A percentile compares a stretch with the other conserved stretches of the same genome.
Conservation (phyloP, 805 yeast genomes). For the Cyberlindnera americana region DNA sequence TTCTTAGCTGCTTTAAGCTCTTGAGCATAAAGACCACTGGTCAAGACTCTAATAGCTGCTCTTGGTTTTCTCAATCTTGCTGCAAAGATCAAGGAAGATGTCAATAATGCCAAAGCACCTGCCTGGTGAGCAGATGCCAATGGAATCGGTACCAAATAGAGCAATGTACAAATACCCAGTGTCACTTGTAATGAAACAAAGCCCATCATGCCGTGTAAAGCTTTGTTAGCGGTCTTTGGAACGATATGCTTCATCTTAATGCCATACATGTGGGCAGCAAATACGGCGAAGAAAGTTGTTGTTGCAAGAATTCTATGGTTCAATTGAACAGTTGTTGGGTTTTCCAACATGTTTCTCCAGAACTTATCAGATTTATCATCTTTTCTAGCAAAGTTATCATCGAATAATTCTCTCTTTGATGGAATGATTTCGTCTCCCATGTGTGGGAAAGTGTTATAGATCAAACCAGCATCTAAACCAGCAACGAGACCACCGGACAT, state of each 20-base stretch:
- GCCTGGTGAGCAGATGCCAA: slow-evolving; percentile 96
- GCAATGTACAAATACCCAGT: slow-evolving; percentile 80
- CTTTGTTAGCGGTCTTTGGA: slow-evolving; percentile 54
- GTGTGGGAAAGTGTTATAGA: slow-evolving; percentile 92
- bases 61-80: slow-evolving; percentile 59
- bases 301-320: slow-evolving; percentile 84
- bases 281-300: slow-evolving; percentile 68
- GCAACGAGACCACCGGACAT: slow-evolving; percentile 99
- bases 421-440: slow-evolving; percentile 91
- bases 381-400: slow-evolving; percentile 64
- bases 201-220: slow-evolving; percentile 73
- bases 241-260: slow-evolving; percentile 48
- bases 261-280: slow-evolving; percentile 70
- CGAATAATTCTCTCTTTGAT: slow-evolving; percentile 70
- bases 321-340: slow-evolving; percentile 93
- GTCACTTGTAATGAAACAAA: slow-evolving; percentile 78
- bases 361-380: slow-evolving; percentile 67
- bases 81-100: slow-evolving; percentile 65
- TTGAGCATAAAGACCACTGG: slow-evolving; percentile 33
- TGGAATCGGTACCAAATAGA: slow-evolving; percentile 88
- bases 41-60: slow-evolving; percentile 34
- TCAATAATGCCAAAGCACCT: slow-evolving; percentile 86
- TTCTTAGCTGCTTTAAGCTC: slow-evolving; percentile 22
- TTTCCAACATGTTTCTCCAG: slow-evolving; percentile 93
- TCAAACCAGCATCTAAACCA: slow-evolving; percentile 95